Conservation (phyloP, 2,329 filamentous ascomycete genomes). For the Neofusicoccum laricinum region DNA sequence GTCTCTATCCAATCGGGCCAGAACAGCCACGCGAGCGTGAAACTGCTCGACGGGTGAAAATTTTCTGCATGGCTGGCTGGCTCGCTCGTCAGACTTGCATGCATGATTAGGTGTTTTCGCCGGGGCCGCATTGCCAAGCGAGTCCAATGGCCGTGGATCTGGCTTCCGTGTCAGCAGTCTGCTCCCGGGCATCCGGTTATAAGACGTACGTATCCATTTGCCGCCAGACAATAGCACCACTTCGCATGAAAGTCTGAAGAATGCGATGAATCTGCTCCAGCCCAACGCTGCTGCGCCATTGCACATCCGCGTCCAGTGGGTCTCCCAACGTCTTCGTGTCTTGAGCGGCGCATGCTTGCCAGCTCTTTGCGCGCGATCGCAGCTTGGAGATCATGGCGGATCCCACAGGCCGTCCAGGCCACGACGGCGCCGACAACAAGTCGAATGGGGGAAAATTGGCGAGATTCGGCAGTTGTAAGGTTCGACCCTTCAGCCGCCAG, state of each 20-base stretch:
- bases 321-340: neutral
- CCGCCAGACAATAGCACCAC: neutral
- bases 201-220: neutral
- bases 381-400: neutral
- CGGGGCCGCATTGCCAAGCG: neutral
- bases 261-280: neutral
- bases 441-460: slow-evolving; percentile 8
- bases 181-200: neutral
- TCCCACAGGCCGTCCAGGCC: slow-evolving; percentile 15
- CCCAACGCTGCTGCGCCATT: neutral
- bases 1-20: slow-evolving; percentile 6
- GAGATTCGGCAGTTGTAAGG: slow-evolving; percentile 13
- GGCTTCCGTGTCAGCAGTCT: neutral
- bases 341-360: neutral
- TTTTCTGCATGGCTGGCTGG: slow-evolving; percentile 4
- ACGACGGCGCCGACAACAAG: slow-evolving; percentile 14
- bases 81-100: slow-evolving; percentile 7
- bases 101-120: slow-evolving; percentile 8
- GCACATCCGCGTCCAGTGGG: neutral
- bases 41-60: neutral
- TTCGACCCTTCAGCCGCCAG: neutral
- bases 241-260: neutral
- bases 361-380: neutral
- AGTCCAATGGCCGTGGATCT: neutral
- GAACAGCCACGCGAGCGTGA: neutral